These are phyloP conservation scores for Leccinum uliginosum DNA, from an alignment of 768 basidiomycete genomes.

Conservation along the genomic window DNA sequence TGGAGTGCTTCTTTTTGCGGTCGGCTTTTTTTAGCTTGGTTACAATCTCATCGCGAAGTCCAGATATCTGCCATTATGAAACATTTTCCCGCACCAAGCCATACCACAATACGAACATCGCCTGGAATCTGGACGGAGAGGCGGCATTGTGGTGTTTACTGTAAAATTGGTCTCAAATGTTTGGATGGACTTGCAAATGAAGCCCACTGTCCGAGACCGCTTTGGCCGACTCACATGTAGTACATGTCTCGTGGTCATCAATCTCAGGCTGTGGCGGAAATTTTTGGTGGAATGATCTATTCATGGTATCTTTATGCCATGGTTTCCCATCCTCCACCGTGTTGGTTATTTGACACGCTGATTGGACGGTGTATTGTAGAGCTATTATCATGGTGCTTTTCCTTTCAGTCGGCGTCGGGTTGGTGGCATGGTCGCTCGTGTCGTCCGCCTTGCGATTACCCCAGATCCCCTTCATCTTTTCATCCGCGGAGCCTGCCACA, in stretches of 20 bases:
- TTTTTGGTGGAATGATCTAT: background rate
- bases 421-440: background rate
- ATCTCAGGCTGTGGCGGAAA: background rate
- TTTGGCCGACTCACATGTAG: too few species aligned
- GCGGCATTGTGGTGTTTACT: too few species aligned
- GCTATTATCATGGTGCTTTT: slow-evolving; percentile 4
- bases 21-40: too few species aligned
- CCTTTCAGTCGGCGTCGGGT: slow-evolving; percentile 6
- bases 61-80: too few species aligned
- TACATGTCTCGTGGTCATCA: background rate
- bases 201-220: too few species aligned
- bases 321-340: background rate
- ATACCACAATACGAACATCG: too few species aligned
- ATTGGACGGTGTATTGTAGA: background rate
- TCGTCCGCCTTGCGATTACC: background rate
- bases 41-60: too few species aligned
- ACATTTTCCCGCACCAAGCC: too few species aligned
- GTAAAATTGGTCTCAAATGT: too few species aligned
- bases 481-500: background rate
- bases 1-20: too few species aligned
- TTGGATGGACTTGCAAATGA: too few species aligned
- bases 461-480: background rate
- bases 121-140: too few species aligned
- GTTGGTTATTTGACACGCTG: background rate
- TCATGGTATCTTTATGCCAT: background rate